Evolutionary conservation across 805 yeast genomes (phyloP).

Genomic region (Wickerhamomyces subpelliculosus): DNA sequence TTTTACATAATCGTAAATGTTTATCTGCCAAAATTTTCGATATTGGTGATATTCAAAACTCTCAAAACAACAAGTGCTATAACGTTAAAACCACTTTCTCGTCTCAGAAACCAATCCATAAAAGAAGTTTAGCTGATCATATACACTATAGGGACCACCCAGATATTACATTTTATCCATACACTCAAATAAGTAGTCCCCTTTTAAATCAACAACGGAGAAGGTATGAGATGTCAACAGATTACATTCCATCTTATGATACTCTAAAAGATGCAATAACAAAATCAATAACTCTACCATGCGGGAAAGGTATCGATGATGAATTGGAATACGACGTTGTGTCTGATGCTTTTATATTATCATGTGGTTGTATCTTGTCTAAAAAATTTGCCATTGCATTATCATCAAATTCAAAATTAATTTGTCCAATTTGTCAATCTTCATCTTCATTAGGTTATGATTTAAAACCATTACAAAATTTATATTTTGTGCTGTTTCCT

Average conservation of each 20-base stretch:
- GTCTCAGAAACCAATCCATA: no score
- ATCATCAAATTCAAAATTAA: slow-evolving; percentile 7
- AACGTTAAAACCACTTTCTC: no score
- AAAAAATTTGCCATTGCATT: slow-evolving; percentile 21
- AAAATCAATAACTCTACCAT: not conserved
- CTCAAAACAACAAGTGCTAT: no score
- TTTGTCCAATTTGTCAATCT: slow-evolving; percentile 15
- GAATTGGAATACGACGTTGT: slow-evolving; percentile 3
- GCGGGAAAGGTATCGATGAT: not conserved
- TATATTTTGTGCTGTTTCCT: slow-evolving; percentile 3
- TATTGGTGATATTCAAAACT: no score
- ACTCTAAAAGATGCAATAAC: not conserved
- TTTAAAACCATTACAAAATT: slow-evolving; percentile 10
- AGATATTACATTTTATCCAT: no score
- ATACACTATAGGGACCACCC: no score
- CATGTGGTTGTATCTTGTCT: slow-evolving; percentile 37
- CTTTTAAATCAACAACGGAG: no score
- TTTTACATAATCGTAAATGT: no score
- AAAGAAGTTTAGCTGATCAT: no score
- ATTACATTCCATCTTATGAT: not conserved
- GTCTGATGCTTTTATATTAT: slow-evolving; percentile 22
- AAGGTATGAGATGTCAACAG: no score
- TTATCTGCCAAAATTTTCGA: no score
- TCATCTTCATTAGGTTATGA: slow-evolving; percentile 5
- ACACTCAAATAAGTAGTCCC: no score